These are phyloP conservation scores for Neurospora pannonica DNA, from an alignment of 495 filamentous ascomycete genomes.

Conservation along the genomic window DNA sequence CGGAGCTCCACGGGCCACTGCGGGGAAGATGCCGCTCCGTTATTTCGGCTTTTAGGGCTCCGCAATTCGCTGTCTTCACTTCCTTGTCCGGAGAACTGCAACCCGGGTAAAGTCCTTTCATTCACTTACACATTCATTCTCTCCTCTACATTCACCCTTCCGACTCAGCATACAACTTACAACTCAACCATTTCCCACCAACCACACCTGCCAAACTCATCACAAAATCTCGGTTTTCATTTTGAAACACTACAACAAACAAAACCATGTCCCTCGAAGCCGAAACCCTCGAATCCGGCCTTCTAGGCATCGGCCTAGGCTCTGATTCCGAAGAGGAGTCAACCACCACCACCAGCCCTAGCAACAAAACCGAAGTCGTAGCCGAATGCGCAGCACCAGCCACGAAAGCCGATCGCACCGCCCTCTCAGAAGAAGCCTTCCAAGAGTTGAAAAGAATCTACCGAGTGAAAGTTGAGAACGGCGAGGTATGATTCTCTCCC, in stretches of 20 bases:
- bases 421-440: slow-evolving; percentile 36
- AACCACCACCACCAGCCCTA: slow-evolving; percentile 2
- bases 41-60: neutral
- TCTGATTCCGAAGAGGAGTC: slow-evolving; percentile 18
- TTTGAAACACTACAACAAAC: neutral
- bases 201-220: neutral
- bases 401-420: slow-evolving; percentile 26
- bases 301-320: slow-evolving; percentile 29
- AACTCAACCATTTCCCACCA: neutral
- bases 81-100: neutral
- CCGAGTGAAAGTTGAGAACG: slow-evolving; percentile 35
- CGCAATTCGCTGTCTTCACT: neutral
- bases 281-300: slow-evolving; percentile 20
- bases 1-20: neutral
- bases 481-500: slow-evolving; percentile 23
- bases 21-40: neutral
- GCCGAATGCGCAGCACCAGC: neutral
- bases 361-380: neutral
- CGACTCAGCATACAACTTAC: too few relatives aligned
- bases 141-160: neutral
- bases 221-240: neutral
- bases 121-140: neutral
- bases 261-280: slow-evolving; percentile 8
- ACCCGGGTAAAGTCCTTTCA: neutral
- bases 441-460: slow-evolving; percentile 29